These are phyloP conservation scores for Friedmanniomyces simplex DNA, from an alignment of 495 filamentous ascomycete species.

Conservation along the genomic window DNA sequence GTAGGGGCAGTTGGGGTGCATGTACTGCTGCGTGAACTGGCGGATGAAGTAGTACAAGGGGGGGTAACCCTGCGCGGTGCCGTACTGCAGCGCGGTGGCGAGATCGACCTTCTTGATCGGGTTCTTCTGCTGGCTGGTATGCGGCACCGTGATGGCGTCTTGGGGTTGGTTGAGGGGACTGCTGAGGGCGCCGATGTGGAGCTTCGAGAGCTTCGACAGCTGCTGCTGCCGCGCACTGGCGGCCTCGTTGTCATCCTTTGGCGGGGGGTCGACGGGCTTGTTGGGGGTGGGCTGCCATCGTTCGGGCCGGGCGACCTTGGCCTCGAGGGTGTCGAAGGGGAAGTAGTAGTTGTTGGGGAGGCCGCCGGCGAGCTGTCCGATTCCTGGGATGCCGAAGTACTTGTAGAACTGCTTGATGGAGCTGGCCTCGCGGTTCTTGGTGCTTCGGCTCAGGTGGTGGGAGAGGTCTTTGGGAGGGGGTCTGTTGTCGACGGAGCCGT, in stretches of 20 bases:
- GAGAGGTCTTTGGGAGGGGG: constrained; percentile 59
- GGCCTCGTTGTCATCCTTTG: constrained; percentile 11
- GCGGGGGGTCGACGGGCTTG: constrained; percentile 37
- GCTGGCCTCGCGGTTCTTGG: constrained; percentile 52
- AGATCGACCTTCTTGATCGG: constrained; percentile 63
- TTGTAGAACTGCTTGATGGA: constrained; percentile 72
- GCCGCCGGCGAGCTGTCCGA: constrained; percentile 80
- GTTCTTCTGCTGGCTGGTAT: constrained; percentile 44
- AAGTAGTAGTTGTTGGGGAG: constrained; percentile 73
- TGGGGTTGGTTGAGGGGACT: constrained; percentile 17
- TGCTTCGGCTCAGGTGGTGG: constrained; percentile 62
- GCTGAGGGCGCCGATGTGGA: constrained; percentile 14
- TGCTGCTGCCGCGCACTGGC: too few relatives aligned
- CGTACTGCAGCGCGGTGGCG: constrained; percentile 76
- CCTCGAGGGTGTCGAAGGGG: constrained; percentile 82
- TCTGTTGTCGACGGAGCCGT: constrained; percentile 9
- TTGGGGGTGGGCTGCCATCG: constrained; percentile 62
- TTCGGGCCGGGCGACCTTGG: constrained; percentile 59
- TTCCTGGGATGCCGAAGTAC: constrained; percentile 68
- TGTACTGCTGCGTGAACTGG: constrained; percentile 61
- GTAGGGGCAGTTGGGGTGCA: constrained; percentile 77
- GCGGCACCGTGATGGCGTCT: constrained; percentile 47
- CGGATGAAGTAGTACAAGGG: constrained; percentile 64
- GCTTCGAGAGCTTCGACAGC: not conserved
- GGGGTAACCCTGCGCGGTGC: constrained; percentile 63